Conservation (phyloP, 805 yeast species). For the Kodamaea jinghongensis region DNA sequence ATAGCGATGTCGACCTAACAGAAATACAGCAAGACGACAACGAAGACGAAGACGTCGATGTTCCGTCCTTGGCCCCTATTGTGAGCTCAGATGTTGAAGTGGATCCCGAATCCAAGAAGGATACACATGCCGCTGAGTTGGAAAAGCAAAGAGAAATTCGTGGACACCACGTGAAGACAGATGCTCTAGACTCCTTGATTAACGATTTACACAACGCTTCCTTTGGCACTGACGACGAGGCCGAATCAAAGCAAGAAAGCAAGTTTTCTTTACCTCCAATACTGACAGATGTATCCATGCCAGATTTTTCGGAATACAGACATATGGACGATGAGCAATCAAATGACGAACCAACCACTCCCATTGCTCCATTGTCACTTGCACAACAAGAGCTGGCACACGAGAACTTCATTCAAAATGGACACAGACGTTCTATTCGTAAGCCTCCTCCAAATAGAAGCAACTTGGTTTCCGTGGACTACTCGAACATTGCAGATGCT, state of each 20-base stretch:
- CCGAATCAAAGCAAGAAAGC: neutral
- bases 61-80: neutral
- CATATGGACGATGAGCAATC: slow-evolving; percentile 13
- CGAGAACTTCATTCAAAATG: slow-evolving; percentile 22
- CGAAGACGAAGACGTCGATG: slow-evolving; percentile 7
- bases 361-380: slow-evolving; percentile 24
- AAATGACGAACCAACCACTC: slow-evolving; percentile 16
- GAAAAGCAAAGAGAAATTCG: slow-evolving; percentile 3
- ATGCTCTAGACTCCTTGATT: slow-evolving; percentile 37
- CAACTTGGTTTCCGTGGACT: slow-evolving; percentile 26
- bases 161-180: slow-evolving; percentile 18
- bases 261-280: slow-evolving; percentile 4
- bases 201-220: slow-evolving; percentile 28
- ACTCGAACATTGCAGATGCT: slow-evolving; percentile 30
- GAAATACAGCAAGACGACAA: neutral
- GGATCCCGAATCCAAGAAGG: neutral
- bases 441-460: slow-evolving; percentile 32
- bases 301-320: slow-evolving; percentile 26
- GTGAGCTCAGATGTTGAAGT: no score
- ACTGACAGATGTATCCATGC: slow-evolving; percentile 20
- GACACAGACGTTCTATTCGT: slow-evolving; percentile 33
- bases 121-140: slow-evolving; percentile 1
- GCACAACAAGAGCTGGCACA: slow-evolving; percentile 22
- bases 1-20: slow-evolving; percentile 13
- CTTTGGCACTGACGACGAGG: slow-evolving; percentile 7